Percentiles rank a stretch among this genome's conserved stretches.
Conservation (phyloP, 805 yeast genomes). For the Candida ponderosae region DNA sequence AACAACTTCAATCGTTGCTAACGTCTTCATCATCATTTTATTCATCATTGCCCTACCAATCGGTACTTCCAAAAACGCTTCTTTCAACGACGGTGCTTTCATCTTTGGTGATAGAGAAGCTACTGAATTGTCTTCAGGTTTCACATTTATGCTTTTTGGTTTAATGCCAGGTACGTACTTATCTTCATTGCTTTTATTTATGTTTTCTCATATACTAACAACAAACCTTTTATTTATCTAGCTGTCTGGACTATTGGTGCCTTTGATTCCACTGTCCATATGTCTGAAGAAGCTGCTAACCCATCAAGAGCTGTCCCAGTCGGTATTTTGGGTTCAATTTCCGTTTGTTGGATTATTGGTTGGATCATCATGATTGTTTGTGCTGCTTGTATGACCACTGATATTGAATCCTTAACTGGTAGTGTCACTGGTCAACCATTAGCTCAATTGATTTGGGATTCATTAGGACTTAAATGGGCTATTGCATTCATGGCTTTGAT, state of each 20-base stretch:
- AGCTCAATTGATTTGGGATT: constrained; percentile 54
- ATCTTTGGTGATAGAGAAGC: constrained; percentile 49
- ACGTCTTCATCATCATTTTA: constrained; percentile 39
- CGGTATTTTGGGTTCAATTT: constrained; percentile 45
- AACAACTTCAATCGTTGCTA: constrained; percentile 43
- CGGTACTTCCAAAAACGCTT: constrained; percentile 32
- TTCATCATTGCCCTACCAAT: constrained; percentile 54
- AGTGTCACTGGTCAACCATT: constrained; percentile 48
- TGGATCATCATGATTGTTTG: constrained; percentile 44
- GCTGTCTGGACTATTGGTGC: constrained; percentile 70
- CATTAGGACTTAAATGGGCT: constrained; percentile 58
- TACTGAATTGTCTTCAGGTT: constrained; percentile 53
- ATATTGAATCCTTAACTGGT: constrained; percentile 30
- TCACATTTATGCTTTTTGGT: constrained; percentile 41
- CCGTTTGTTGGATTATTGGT: constrained; percentile 47
- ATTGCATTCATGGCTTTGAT: constrained; percentile 52
- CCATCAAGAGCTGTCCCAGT: constrained; percentile 54
- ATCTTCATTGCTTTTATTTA: no score
- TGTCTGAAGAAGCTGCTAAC: constrained; percentile 60
- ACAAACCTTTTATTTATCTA: no score
- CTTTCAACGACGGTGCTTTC: constrained; percentile 40
- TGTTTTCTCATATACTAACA: constrained; percentile 2
- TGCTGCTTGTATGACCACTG: constrained; percentile 43
- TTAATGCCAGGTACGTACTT: no score
- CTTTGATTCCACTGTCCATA: constrained; percentile 60